A percentile compares a stretch with the other conserved stretches of the same genome.
Conservation (phyloP, 163 green algal species). For the Volvox carteri region DNA sequence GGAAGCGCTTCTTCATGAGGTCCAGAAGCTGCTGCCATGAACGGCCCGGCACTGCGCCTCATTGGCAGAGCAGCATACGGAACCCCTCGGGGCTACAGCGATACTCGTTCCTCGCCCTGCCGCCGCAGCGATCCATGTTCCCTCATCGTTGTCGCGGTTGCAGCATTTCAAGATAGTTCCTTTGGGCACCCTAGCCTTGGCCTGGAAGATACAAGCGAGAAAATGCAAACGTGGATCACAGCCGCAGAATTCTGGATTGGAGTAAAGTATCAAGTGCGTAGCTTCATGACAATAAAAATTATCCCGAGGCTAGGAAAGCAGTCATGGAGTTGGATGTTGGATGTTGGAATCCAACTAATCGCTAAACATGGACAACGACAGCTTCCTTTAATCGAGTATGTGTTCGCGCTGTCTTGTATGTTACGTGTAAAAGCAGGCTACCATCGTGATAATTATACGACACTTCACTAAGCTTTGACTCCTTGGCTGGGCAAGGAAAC, state of each 20-base stretch:
- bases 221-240: neutral
- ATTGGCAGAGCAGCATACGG: slow-evolving; percentile 11
- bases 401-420: no score
- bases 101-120: neutral
- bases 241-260: no score
- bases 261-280: neutral
- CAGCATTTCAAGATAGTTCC: neutral
- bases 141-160: neutral
- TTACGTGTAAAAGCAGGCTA: no score
- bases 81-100: neutral
- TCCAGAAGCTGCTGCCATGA: slow-evolving; percentile 7
- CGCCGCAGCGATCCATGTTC: neutral
- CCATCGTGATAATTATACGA: no score
- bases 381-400: no score
- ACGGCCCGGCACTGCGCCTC: slow-evolving; percentile 21
- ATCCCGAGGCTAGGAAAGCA: neutral
- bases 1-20: neutral
- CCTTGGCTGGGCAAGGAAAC: no score
- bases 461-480: no score
- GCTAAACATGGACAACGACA: neutral
- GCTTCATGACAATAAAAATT: no score
- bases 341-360: neutral
- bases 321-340: neutral
- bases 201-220: neutral
- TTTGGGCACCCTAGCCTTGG: neutral